Evolutionary conservation across 768 basidiomycete genomes (phyloP).

Genomic region (Boletus rubescentipes): DNA sequence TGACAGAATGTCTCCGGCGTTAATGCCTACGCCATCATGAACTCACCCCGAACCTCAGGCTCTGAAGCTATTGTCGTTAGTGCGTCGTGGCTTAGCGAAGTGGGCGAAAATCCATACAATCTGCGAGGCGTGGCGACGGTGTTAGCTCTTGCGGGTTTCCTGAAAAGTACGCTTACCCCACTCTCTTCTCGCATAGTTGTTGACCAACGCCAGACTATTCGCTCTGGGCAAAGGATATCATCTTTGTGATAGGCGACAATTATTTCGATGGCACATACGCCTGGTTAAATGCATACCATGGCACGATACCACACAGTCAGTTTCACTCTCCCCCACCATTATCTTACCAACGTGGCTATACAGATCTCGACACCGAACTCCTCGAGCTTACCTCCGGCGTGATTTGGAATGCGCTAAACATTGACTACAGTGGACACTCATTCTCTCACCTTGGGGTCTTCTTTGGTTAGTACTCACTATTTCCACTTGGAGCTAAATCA

Average conservation of each 20-base stretch:
- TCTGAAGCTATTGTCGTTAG: constrained; percentile 90
- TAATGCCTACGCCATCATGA: constrained; percentile 81
- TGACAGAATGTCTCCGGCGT: constrained; percentile 57
- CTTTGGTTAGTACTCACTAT: constrained; percentile 60
- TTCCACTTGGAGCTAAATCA: constrained; percentile 1
- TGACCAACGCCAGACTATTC: constrained; percentile 60
- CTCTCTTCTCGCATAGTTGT: neutral
- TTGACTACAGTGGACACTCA: constrained; percentile 96
- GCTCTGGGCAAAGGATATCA: constrained; percentile 92
- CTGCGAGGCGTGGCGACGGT: constrained; percentile 85
- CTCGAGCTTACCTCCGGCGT: constrained; percentile 75
- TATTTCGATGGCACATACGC: constrained; percentile 92
- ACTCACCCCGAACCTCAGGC: constrained; percentile 89
- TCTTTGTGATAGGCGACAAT: constrained; percentile 87
- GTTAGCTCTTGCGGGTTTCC: constrained; percentile 76
- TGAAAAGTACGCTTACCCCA: constrained; percentile 60
- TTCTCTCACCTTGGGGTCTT: constrained; percentile 96
- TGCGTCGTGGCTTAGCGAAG: constrained; percentile 83
- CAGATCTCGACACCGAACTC: constrained; percentile 66
- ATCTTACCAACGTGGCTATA: neutral
- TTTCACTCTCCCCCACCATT: neutral
- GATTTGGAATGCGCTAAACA: constrained; percentile 92
- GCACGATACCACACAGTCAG: constrained; percentile 61
- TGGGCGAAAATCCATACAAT: constrained; percentile 61
- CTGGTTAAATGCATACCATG: constrained; percentile 86